Percentiles rank a stretch among this genome's conserved stretches.
phyloP scores from a whole-genome alignment of 768 basidiomycete genomes.

The Lentinula detonsa region DNA sequence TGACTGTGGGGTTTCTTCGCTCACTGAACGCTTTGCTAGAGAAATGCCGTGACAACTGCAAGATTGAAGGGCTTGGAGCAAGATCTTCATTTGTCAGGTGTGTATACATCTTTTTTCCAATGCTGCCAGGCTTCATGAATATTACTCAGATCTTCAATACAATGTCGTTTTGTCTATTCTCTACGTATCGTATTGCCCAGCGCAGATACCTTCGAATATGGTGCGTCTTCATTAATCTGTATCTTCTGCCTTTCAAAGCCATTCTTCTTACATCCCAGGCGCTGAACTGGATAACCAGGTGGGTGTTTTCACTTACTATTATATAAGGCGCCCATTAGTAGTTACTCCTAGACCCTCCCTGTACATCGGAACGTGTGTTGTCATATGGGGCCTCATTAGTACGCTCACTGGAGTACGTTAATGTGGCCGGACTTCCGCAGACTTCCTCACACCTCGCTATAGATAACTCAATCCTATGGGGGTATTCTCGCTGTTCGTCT shows the following conservation, averaged over 20 bases:
- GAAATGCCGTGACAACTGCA: constrained; percentile 45
- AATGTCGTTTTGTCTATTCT: constrained; percentile 45
- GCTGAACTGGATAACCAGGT: constrained; percentile 50
- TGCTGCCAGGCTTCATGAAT: constrained; percentile 12
- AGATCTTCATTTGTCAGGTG: constrained; percentile 40
- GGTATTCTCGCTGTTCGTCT: constrained; percentile 53
- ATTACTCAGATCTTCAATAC: constrained; percentile 42
- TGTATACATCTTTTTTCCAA: not conserved
- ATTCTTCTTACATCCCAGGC: constrained; percentile 28
- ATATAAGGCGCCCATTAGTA: not conserved
- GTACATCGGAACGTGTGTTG: constrained; percentile 56
- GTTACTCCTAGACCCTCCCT: constrained; percentile 43
- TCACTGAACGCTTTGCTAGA: constrained; percentile 19
- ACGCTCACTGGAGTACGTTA: constrained; percentile 53
- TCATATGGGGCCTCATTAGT: constrained; percentile 60
- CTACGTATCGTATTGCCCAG: constrained; percentile 55
- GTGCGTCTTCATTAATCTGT: constrained; percentile 20
- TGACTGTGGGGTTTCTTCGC: not conserved
- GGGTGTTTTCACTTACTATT: not conserved
- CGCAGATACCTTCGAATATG: constrained; percentile 66
- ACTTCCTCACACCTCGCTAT: not conserved
- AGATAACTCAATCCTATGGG: constrained; percentile 50
- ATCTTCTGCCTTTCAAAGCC: not conserved
- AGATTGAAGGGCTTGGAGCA: constrained; percentile 44
- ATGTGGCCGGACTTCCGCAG: not conserved